Conservation (phyloP, 1,139 yeast genomes). For the Hanseniaspora sp. region DNA sequence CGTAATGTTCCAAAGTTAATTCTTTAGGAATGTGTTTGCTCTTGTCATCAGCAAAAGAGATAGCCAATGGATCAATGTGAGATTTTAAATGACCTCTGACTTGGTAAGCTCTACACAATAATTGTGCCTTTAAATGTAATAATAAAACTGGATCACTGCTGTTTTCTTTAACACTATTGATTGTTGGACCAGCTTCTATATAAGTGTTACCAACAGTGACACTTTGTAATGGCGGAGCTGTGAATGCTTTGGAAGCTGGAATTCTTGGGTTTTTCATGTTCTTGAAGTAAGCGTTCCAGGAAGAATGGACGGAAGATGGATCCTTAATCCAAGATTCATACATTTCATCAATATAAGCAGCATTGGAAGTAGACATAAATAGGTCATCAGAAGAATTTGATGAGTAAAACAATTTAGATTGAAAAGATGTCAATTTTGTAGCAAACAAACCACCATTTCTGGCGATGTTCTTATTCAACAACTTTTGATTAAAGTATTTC, state of each 20-base stretch:
- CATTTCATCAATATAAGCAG: constrained; percentile 95
- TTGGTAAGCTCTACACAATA: constrained; percentile 94
- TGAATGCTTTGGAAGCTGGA: constrained; percentile 66
- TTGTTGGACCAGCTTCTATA: constrained; percentile 11
- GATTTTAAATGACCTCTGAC: constrained; percentile 97
- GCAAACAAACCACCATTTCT: not conserved
- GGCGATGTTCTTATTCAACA: not conserved
- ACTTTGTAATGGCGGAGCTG: constrained; percentile 77
- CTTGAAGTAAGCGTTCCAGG: constrained; percentile 94
- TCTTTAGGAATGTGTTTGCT: constrained; percentile 57
- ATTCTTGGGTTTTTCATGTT: constrained; percentile 64
- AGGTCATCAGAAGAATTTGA: constrained; percentile 37
- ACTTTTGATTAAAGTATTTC: constrained; percentile 6
- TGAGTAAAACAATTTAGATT: constrained; percentile 6
- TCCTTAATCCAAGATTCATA: constrained; percentile 87
- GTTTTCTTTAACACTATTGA: constrained; percentile 22
- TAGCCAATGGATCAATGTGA: constrained; percentile 84
- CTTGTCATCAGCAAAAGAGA: constrained; percentile 65
- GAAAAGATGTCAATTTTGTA: not conserved
- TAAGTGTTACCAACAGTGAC: constrained; percentile 44
- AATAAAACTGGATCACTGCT: constrained; percentile 51
- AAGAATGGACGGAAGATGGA: constrained; percentile 81
- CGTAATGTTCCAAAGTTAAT: constrained; percentile 81
- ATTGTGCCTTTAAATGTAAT: constrained; percentile 87
- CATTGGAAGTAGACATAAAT: constrained; percentile 75